These are phyloP conservation scores for Allium fistulosum DNA, from an alignment of 106 monocot species.

Conservation along the genomic window DNA sequence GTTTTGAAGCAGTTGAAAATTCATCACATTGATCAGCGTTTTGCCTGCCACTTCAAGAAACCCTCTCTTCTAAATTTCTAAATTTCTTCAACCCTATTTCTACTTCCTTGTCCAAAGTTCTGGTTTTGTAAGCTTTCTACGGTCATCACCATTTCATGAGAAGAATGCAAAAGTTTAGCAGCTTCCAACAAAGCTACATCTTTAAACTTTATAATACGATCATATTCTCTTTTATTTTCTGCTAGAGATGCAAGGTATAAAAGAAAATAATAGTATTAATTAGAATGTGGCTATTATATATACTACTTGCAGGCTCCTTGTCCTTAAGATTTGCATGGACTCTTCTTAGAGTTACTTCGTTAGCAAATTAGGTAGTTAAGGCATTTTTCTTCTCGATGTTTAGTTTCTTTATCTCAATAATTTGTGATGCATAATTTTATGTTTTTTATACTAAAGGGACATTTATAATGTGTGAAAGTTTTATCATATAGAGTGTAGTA, in stretches of 20 bases:
- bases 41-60: too few relatives aligned
- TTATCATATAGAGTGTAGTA: not conserved
- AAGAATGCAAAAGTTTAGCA: conserved; percentile 18
- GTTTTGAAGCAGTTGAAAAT: too few relatives aligned
- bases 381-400: conserved; percentile 53
- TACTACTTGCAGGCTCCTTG: not conserved
- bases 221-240: conserved; percentile 27
- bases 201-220: conserved; percentile 34
- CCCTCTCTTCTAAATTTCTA: not conserved
- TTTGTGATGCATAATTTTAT: conserved; percentile 9
- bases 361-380: conserved; percentile 48
- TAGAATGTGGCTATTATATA: not conserved
- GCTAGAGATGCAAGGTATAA: conserved; percentile 23
- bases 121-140: conserved; percentile 41
- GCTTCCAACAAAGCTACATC: conserved; percentile 29
- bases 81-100: conserved; percentile 20
- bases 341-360: conserved; percentile 66
- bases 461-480: not conserved
- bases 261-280: too few relatives aligned
- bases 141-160: conserved; percentile 22
- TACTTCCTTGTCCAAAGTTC: conserved; percentile 28
- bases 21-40: too few relatives aligned
- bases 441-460: not conserved
- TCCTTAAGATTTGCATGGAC: conserved; percentile 37
- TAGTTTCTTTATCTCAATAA: conserved; percentile 51